These are phyloP conservation scores for Halocafeteria seosinensis DNA, from an alignment of 108 stramenopile genomes.

Conservation along the genomic window DNA sequence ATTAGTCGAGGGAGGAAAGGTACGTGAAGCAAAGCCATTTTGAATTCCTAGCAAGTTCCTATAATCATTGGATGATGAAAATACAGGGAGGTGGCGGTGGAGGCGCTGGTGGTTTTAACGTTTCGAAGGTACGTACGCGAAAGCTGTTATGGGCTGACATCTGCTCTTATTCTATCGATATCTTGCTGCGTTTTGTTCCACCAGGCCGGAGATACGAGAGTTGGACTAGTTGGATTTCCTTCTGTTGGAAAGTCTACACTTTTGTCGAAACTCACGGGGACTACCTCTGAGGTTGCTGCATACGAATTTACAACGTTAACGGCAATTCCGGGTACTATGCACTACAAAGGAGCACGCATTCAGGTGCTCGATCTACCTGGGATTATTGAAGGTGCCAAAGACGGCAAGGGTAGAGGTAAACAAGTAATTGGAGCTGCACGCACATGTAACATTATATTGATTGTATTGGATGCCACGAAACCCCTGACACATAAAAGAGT, in stretches of 20 bases:
- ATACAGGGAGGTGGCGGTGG: conserved; percentile 67
- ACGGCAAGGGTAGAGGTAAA: conserved; percentile 86
- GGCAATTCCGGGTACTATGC: conserved; percentile 93
- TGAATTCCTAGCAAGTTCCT: no score
- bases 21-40: no score
- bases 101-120: conserved; percentile 88
- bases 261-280: conserved; percentile 79
- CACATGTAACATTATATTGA: conserved; percentile 83
- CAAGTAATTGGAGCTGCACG: conserved; percentile 83
- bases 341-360: conserved; percentile 81
- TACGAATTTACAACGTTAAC: conserved; percentile 98
- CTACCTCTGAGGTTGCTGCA: conserved; percentile 70
- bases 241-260: conserved; percentile 91
- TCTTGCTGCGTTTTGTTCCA: conserved; percentile 3
- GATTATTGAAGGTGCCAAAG: conserved; percentile 94
- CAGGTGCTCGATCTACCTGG: conserved; percentile 96
- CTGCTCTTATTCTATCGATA: not conserved
- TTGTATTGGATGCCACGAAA: conserved; percentile 78
- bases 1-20: no score
- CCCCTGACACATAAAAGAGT: conserved; percentile 89
- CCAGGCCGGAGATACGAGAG: conserved; percentile 80
- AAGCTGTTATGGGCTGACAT: not conserved
- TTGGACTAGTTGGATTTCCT: conserved; percentile 88
- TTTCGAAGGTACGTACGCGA: conserved; percentile 27
- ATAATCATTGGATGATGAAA: no score